phyloP scores from a whole-genome alignment of 1,139 yeast species.

The Scheffersomyces cryptocercus region DNA sequence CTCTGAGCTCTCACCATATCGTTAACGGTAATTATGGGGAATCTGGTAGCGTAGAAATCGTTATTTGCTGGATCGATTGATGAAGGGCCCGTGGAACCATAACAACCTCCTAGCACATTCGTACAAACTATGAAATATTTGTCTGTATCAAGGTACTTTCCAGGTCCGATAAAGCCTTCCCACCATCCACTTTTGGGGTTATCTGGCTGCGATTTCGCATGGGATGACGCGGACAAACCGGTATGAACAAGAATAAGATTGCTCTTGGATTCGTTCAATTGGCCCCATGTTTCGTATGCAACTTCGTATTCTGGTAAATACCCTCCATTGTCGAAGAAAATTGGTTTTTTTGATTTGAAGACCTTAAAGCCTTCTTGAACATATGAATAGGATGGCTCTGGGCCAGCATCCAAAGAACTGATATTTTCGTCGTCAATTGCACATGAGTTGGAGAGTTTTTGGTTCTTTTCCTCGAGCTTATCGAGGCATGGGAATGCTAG shows the following conservation, averaged over 20 bases:
- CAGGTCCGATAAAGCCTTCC: slow-evolving; percentile 92
- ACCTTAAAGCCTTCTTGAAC: slow-evolving; percentile 68
- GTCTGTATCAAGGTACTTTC: slow-evolving; percentile 73
- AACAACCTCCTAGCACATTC: slow-evolving; percentile 91
- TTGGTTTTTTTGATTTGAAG: slow-evolving; percentile 56
- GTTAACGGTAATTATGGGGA: slow-evolving; percentile 81
- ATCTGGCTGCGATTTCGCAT: slow-evolving; percentile 79
- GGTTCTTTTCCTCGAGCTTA: slow-evolving; percentile 61
- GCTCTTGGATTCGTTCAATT: slow-evolving; percentile 39
- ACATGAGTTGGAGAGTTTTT: slow-evolving; percentile 29
- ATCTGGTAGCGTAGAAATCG: slow-evolving; percentile 76
- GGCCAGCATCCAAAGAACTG: slow-evolving; percentile 64
- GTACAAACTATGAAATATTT: slow-evolving; percentile 84
- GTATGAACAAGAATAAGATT: slow-evolving; percentile 84
- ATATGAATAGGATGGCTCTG: slow-evolving; percentile 81
- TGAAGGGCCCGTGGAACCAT: slow-evolving; percentile 93
- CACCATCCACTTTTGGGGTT: slow-evolving; percentile 90
- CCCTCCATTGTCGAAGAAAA: slow-evolving; percentile 82
- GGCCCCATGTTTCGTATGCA: slow-evolving; percentile 90
- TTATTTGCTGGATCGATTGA: slow-evolving; percentile 71
- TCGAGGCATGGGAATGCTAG: slow-evolving; percentile 87
- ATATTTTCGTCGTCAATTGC: slow-evolving; percentile 21
- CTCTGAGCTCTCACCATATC: slow-evolving; percentile 93
- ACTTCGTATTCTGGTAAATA: slow-evolving; percentile 69
- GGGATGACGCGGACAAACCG: slow-evolving; percentile 91